Conservation (phyloP, 2,329 filamentous ascomycete genomes). For the Gyromitra esculenta region DNA sequence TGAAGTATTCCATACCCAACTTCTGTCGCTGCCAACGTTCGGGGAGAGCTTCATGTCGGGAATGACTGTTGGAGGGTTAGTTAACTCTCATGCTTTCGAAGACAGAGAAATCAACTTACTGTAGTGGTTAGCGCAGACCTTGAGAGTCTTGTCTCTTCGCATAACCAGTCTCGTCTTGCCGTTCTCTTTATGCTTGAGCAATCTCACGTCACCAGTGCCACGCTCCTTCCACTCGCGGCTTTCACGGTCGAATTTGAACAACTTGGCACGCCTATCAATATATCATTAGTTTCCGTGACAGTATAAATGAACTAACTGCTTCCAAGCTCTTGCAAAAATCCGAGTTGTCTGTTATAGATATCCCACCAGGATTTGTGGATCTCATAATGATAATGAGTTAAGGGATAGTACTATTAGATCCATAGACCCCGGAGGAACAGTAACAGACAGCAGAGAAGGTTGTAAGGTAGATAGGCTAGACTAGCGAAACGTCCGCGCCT, state of each 20-base stretch:
- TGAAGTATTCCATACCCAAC: slow-evolving; percentile 98
- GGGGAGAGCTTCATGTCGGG: slow-evolving; percentile 99
- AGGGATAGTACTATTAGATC: background rate
- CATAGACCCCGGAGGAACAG: background rate
- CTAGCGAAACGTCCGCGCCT: background rate
- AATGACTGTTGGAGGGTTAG: slow-evolving; percentile 71
- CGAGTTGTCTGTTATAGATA: background rate
- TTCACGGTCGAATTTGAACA: slow-evolving; percentile 96
- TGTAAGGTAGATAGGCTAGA: background rate
- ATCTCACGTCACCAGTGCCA: slow-evolving; percentile 92
- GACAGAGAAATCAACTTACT: slow-evolving; percentile 68
- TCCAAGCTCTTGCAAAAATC: background rate
- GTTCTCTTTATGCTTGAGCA: slow-evolving; percentile 99
- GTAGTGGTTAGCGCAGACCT: slow-evolving; percentile 99
- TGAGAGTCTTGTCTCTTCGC: slow-evolving; percentile 99
- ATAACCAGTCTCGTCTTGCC: slow-evolving; percentile 97
- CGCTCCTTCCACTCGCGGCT: slow-evolving; percentile 98
- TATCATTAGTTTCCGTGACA: slow-evolving; percentile 14
- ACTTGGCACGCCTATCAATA: slow-evolving; percentile 79
- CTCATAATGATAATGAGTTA: background rate
- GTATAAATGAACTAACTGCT: background rate
- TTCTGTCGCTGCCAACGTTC: slow-evolving; percentile 97
- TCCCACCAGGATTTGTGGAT: background rate
- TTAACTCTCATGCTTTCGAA: background rate
- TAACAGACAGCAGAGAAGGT: slow-evolving; percentile 7